A percentile compares a stretch with the other conserved stretches of the same genome.
These are phyloP conservation scores for Neofusicoccum kwambonambiense DNA, from an alignment of 2,329 filamentous ascomycete genomes.

Conservation along the genomic window DNA sequence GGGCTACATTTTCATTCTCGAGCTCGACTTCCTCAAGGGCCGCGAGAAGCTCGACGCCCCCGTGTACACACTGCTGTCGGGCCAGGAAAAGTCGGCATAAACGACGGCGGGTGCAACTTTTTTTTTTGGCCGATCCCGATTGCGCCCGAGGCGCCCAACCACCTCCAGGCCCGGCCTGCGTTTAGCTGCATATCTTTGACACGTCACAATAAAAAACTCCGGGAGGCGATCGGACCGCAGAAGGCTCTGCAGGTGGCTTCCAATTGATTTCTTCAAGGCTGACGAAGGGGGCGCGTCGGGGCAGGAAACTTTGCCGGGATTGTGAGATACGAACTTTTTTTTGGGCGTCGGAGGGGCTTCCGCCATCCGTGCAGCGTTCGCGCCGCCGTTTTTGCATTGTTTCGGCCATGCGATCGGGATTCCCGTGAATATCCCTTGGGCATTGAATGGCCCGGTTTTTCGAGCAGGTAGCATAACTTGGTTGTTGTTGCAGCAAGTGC, in stretches of 20 bases:
- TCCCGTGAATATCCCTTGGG: not conserved
- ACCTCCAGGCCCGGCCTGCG: conserved; percentile 13
- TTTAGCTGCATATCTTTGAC: conserved; percentile 16
- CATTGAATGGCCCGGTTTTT: not conserved
- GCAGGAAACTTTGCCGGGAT: conserved; percentile 16
- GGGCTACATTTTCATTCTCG: conserved; percentile 92
- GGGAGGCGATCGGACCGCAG: conserved; percentile 1
- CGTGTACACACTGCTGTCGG: conserved; percentile 76
- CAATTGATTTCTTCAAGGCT: conserved; percentile 12
- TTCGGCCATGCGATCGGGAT: conserved; percentile 1
- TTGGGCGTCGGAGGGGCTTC: conserved; percentile 1
- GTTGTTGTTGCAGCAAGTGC: not conserved
- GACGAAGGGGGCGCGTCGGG: conserved; percentile 4
- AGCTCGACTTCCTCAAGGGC: conserved; percentile 90
- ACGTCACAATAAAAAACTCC: conserved; percentile 15
- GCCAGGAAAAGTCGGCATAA: conserved; percentile 45
- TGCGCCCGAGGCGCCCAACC: conserved; percentile 14
- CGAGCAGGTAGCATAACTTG: not conserved
- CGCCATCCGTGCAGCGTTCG: not conserved
- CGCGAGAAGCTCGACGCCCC: conserved; percentile 84
- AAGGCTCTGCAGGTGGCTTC: conserved; percentile 1
- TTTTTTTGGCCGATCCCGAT: conserved; percentile 16
- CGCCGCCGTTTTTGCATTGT: not conserved
- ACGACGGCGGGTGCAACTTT: not conserved
- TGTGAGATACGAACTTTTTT: conserved; percentile 7